Conservation (phyloP, 164 flowering plant species). For the Piper longum region DNA sequence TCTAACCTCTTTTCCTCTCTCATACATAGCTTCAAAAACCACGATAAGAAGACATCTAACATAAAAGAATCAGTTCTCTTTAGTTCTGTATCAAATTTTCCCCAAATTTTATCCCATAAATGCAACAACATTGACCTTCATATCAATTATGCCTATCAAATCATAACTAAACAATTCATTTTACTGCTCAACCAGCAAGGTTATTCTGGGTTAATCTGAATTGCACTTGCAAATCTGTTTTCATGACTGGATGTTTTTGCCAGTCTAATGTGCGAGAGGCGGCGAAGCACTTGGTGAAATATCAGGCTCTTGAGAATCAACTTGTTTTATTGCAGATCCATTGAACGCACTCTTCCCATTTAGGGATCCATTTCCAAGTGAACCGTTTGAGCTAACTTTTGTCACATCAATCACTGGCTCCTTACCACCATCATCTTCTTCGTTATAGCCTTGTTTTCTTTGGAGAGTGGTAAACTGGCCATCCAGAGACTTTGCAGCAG, state of each 20-base stretch:
- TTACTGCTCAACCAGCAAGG: no score
- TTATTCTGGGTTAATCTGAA: no score
- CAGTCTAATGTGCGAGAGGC: not conserved
- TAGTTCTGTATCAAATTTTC: no score
- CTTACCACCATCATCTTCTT: not conserved
- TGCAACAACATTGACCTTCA: no score
- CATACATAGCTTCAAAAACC: no score
- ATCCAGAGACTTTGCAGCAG: slow-evolving; percentile 83
- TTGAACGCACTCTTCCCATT: not conserved
- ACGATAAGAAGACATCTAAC: no score
- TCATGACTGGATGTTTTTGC: not conserved
- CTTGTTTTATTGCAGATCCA: slow-evolving; percentile 2
- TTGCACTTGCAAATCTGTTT: no score
- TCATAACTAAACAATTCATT: no score
- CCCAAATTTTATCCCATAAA: no score
- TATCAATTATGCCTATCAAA: no score
- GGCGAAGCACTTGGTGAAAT: not conserved
- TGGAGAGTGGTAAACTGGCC: slow-evolving; percentile 5
- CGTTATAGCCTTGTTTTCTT: slow-evolving; percentile 4
- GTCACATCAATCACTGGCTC: not conserved
- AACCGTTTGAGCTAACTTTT: not conserved
- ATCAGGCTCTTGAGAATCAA: slow-evolving; percentile 3
- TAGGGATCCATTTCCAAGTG: slow-evolving; percentile 4
- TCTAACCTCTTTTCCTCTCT: no score
- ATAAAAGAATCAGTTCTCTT: no score